Percentiles rank a stretch among this genome's conserved stretches.
Evolutionary conservation across 2,329 filamentous ascomycete species (phyloP).

Genomic region (Lachnellula arida): DNA sequence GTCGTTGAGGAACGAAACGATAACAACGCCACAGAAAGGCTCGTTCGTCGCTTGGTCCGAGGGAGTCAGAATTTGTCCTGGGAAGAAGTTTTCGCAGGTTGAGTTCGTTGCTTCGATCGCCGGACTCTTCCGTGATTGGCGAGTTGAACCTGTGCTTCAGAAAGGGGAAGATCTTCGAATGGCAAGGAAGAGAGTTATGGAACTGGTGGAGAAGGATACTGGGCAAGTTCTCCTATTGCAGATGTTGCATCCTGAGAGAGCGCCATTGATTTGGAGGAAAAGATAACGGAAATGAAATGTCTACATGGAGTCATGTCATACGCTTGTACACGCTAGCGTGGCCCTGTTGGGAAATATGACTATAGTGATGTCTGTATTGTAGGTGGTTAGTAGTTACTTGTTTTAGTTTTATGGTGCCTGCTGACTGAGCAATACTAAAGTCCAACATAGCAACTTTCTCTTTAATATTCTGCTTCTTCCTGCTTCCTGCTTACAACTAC

Average conservation of each 20-base stretch:
- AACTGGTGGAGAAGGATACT: slow-evolving; percentile 7
- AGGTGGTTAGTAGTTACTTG: too few relatives aligned
- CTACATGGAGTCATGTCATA: background rate
- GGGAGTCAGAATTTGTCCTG: slow-evolving; percentile 12
- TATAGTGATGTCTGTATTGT: too few relatives aligned
- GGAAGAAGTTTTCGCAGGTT: slow-evolving; percentile 16
- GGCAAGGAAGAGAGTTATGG: slow-evolving; percentile 4
- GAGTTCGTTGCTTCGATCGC: slow-evolving; percentile 13
- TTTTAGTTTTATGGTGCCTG: too few relatives aligned
- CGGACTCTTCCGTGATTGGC: slow-evolving; percentile 1
- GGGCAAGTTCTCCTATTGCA: slow-evolving; percentile 5
- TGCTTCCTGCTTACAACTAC: too few relatives aligned
- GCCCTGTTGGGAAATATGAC: too few relatives aligned
- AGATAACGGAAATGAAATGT: background rate
- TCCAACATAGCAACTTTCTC: too few relatives aligned
- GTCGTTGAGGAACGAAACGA: background rate
- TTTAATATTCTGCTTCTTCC: too few relatives aligned
- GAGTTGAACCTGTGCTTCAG: background rate
- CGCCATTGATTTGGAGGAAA: background rate
- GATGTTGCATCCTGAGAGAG: slow-evolving; percentile 2
- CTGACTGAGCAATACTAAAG: too few relatives aligned
- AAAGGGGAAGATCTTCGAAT: background rate
- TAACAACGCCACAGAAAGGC: slow-evolving; percentile 3
- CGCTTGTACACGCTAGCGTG: too few relatives aligned
- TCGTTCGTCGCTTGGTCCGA: slow-evolving; percentile 15